Evolutionary conservation across 176 grass and related monocot species (phyloP).

Genomic region (Saccharum officinarum): DNA sequence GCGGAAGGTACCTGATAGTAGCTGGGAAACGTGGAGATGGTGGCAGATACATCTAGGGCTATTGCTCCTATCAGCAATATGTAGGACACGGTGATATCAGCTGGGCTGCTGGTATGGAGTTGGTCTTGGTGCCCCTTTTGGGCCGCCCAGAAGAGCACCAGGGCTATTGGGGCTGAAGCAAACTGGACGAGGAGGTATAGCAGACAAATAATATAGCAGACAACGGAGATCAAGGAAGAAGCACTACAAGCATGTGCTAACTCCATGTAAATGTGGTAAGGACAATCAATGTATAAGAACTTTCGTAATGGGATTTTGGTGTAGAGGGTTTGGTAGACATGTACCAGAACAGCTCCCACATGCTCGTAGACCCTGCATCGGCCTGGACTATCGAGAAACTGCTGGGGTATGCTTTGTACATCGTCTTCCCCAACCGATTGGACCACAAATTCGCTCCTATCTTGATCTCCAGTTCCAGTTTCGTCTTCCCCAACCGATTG

Average conservation of each 20-base stretch:
- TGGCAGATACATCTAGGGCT: neutral
- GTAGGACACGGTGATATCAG: neutral
- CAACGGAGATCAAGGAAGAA: no score
- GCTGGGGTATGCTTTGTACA: neutral
- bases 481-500: neutral
- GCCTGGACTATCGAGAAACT: no score
- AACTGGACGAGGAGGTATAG: accelerated
- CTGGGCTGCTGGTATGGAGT: neutral
- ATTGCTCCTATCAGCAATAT: neutral
- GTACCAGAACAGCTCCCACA: neutral
- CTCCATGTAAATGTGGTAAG: no score
- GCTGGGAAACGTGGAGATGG: neutral
- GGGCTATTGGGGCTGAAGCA: neutral
- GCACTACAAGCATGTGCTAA: no score
- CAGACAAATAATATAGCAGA: no score
- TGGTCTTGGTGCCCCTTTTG: neutral
- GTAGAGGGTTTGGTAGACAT: neutral
- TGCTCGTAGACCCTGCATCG: neutral
- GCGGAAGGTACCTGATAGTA: neutral
- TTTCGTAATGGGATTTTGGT: no score
- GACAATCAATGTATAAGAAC: no score
- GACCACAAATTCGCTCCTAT: no score
- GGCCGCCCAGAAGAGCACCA: neutral
- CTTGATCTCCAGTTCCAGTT: no score
- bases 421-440: neutral